Base-by-base conservation (phyloP, 805 yeast genomes). In the Cyberlindnera meyerae region DNA sequence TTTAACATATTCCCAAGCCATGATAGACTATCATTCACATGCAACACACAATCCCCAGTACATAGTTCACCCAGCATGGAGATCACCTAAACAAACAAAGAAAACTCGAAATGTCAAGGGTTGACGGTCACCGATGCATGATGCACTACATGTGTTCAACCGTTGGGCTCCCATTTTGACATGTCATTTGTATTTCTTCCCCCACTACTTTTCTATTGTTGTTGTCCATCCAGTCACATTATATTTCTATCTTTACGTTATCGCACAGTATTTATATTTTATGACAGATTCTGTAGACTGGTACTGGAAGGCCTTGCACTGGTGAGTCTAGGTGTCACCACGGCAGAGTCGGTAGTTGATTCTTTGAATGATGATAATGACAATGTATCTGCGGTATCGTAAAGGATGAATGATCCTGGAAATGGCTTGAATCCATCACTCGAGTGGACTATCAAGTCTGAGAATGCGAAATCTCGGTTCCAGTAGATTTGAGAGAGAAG, bases 341-440 rank as follows among this genome's bases (percentile, higher is more conserved):
- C n/a, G n/a, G n/a, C n/a, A n/a, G n/a, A n/a, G n/a, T n/a, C n/a
- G 22, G 22, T 20, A 9, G 22, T 8, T 20, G 9, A 9, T 8
- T 20, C 22, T 8, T 20, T 20, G 22, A 20, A 7, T 20, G 22
- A 7, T 20, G 22, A 20, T 20, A 20, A 20, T 8, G 22, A 20
- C 22, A 20, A 9, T 20, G 22, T 9, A 9, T 20, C 22, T 8
- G 22, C 22, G 9, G 22, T 20, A 9, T 20, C 22, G 9, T 20
- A 20, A 20, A 20, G 22, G 9, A 20, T 24, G 14, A 13, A 24
- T 24, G 14, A 24, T 8, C 14, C 27, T 13, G 27, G 14, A 12
- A 12, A 24, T 28, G 51, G 45, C 18, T 31, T 42, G 29, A 43
- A 46, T 5, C 50, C 48, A 34, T 44, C 50, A 31, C 39, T 32